A percentile compares a stretch with the other conserved stretches of the same genome.
phyloP scores from a whole-genome alignment of 2,329 filamentous ascomycete species.

The Alternaria dauci region DNA sequence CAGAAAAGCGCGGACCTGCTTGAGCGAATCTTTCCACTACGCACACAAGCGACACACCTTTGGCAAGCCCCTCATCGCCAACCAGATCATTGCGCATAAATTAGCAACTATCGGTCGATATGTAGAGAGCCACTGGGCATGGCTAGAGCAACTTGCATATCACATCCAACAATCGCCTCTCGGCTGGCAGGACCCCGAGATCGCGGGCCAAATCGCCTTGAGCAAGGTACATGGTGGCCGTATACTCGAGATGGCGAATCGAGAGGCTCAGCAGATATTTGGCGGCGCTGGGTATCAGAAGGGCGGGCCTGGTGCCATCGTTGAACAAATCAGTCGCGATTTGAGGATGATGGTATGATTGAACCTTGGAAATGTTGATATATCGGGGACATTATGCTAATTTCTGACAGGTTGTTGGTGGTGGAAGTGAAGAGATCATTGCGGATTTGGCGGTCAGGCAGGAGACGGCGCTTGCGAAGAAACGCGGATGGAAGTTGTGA shows the following conservation, averaged over 20 bases:
- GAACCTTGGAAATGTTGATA: conserved; percentile 42
- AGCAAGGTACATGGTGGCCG: conserved; percentile 61
- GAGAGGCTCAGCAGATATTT: conserved; percentile 64
- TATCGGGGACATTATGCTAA: background rate
- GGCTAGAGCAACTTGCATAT: conserved; percentile 68
- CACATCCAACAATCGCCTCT: conserved; percentile 58
- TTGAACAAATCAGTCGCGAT: conserved; percentile 65
- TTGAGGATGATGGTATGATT: conserved; percentile 59
- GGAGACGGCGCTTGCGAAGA: conserved; percentile 53
- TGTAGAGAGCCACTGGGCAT: conserved; percentile 69
- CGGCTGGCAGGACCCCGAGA: conserved; percentile 50
- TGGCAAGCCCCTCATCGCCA: conserved; percentile 64
- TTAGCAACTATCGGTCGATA: conserved; percentile 66
- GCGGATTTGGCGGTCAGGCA: conserved; percentile 62
- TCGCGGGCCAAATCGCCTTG: conserved; percentile 52
- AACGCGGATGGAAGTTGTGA: conserved; percentile 56
- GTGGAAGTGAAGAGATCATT: conserved; percentile 65
- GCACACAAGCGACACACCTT: conserved; percentile 65
- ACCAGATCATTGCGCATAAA: conserved; percentile 68
- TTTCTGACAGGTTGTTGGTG: conserved; percentile 53
- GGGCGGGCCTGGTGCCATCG: conserved; percentile 57
- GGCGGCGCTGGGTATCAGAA: conserved; percentile 63
- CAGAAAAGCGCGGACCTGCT: conserved; percentile 65
- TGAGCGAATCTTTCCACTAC: conserved; percentile 62
- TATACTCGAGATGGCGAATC: conserved; percentile 59